Conservation (phyloP, 129 eudicot genomes). For the Flaveria ramosissima region DNA sequence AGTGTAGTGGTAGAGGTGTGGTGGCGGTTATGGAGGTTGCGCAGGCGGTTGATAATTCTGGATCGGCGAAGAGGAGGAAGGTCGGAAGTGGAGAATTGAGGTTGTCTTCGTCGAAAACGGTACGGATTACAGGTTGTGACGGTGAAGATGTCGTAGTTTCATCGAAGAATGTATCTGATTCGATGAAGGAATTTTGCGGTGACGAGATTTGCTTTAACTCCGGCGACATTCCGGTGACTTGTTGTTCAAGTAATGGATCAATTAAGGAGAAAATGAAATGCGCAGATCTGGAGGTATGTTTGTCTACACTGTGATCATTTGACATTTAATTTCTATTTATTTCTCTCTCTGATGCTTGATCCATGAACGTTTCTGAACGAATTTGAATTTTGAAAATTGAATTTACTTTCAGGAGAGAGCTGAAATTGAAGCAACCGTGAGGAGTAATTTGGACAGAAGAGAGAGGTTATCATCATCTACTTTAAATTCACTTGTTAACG, state of each 20-base stretch:
- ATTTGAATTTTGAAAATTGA: conserved; percentile 38
- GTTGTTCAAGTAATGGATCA: conserved; percentile 57
- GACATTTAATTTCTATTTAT: background rate
- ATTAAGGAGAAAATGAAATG: conserved; percentile 30
- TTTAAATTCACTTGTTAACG: conserved; percentile 26
- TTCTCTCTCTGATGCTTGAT: background rate
- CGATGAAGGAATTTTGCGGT: conserved; percentile 26
- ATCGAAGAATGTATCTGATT: conserved; percentile 33
- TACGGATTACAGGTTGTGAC: conserved; percentile 32
- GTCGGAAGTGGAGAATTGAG: conserved; percentile 45
- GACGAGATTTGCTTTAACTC: conserved; percentile 35
- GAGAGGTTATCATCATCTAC: conserved; percentile 44
- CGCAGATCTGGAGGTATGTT: conserved; percentile 71
- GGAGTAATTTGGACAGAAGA: conserved; percentile 36
- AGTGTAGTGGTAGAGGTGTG: conserved; percentile 36
- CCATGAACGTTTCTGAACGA: background rate
- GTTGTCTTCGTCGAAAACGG: conserved; percentile 38
- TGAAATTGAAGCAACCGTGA: conserved; percentile 34
- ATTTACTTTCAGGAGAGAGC: conserved; percentile 35
- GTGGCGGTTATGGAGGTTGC: conserved; percentile 44
- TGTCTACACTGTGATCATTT: background rate
- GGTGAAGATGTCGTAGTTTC: conserved; percentile 18
- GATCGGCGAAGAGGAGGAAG: conserved; percentile 50
- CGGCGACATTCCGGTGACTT: conserved; percentile 42
- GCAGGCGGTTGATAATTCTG: conserved; percentile 32